phyloP scores from a whole-genome alignment of 139 green algal species.

The Pycnococcus provasolii region DNA sequence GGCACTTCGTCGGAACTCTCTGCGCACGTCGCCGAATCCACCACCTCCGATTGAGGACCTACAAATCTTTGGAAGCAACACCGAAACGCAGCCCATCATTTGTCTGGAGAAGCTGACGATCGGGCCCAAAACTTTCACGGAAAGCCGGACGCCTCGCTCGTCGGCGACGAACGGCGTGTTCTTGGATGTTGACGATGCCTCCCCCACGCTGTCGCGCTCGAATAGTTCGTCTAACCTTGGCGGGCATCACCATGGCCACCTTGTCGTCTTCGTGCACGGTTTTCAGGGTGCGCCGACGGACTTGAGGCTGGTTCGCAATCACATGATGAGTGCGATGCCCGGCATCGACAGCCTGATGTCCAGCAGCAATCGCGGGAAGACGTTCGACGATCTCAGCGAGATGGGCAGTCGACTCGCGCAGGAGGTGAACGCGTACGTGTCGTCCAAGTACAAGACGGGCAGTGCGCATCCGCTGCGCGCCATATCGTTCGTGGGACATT shows the following conservation, averaged over 20 bases:
- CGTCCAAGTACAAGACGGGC: neutral
- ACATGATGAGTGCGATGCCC: constrained; percentile 41
- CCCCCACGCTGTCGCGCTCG: too few relatives aligned
- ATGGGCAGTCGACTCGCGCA: constrained; percentile 23
- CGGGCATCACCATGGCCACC: constrained; percentile 7
- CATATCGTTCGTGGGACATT: constrained; percentile 51
- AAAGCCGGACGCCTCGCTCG: too few relatives aligned
- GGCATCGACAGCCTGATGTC: constrained; percentile 39
- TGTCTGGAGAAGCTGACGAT: too few relatives aligned
- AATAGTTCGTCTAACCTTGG: too few relatives aligned
- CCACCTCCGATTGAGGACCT: too few relatives aligned
- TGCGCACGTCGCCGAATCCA: too few relatives aligned
- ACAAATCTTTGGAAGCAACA: too few relatives aligned
- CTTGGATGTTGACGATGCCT: too few relatives aligned
- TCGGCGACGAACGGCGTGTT: too few relatives aligned
- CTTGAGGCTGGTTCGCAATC: constrained; percentile 43
- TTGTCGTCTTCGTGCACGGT: constrained; percentile 37
- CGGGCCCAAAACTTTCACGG: too few relatives aligned
- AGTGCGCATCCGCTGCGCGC: neutral
- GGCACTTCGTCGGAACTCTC: too few relatives aligned
- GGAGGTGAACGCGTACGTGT: constrained; percentile 26
- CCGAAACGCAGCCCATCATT: too few relatives aligned
- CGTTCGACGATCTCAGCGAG: constrained; percentile 33
- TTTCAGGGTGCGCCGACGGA: constrained; percentile 38
- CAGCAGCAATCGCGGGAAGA: constrained; percentile 32